Evolutionary conservation across 352 stramenopile species (phyloP).

Genomic region (Globisporangium parvum): DNA sequence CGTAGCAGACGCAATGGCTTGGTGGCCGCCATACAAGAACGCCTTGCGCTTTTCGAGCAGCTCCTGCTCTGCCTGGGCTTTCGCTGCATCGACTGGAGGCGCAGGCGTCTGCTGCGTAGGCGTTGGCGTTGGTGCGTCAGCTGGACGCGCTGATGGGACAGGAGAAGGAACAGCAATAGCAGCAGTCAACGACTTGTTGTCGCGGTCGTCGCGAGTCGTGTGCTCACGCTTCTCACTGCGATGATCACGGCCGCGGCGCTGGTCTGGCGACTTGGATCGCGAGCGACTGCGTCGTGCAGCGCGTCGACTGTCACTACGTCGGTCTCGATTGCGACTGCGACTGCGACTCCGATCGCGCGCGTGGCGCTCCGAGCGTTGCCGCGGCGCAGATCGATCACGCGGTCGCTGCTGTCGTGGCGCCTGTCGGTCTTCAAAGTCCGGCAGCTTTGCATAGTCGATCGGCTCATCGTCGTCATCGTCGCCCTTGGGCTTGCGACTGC

Average conservation of each 20-base stretch:
- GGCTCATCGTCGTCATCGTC: constrained; percentile 40
- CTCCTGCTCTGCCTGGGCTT: constrained; percentile 25
- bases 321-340: constrained; percentile 26
- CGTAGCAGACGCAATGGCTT: background rate
- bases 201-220: background rate
- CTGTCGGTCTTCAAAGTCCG: constrained; percentile 54
- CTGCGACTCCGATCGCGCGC: constrained; percentile 32
- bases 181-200: background rate
- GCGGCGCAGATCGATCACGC: background rate
- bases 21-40: constrained; percentile 47
- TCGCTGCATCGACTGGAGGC: constrained; percentile 9
- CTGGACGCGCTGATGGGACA: background rate
- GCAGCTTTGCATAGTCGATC: constrained; percentile 78
- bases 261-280: constrained; percentile 18
- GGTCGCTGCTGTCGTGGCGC: constrained; percentile 7
- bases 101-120: background rate
- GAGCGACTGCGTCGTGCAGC: constrained; percentile 14
- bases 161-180: background rate
- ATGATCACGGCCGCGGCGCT: background rate
- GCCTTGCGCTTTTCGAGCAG: constrained; percentile 43
- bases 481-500: background rate
- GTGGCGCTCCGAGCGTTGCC: background rate
- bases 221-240: background rate
- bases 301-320: constrained; percentile 15
- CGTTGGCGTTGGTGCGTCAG: constrained; percentile 2